Evolutionary conservation across 2,329 filamentous ascomycete species (phyloP).

Genomic region (Fusarium napiforme): DNA sequence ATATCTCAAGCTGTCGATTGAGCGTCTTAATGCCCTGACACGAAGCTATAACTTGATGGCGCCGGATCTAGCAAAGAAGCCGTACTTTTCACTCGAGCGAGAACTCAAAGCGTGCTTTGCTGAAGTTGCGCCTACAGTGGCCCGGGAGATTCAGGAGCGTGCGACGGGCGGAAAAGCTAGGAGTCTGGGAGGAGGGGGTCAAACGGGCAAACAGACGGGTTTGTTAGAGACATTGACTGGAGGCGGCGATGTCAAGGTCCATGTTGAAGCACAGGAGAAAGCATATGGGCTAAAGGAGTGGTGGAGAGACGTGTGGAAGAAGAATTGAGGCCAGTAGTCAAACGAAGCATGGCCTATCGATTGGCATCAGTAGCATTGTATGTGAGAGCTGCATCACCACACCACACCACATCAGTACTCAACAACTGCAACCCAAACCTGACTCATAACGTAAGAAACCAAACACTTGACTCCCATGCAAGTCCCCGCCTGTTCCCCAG

Average conservation of each 20-base stretch:
- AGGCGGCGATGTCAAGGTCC: conserved; percentile 62
- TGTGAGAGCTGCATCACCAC: neutral
- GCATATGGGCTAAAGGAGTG: conserved; percentile 90
- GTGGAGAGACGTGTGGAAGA: conserved; percentile 81
- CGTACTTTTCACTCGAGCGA: conserved; percentile 85
- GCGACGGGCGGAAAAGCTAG: conserved; percentile 60
- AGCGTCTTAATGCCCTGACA: conserved; percentile 80
- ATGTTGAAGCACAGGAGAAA: conserved; percentile 79
- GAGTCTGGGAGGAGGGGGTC: conserved; percentile 46
- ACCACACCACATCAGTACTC: neutral
- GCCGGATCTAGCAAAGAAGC: conserved; percentile 90
- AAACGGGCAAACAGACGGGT: conserved; percentile 52
- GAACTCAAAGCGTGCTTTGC: conserved; percentile 86
- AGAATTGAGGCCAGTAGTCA: conserved; percentile 17
- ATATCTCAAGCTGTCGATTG: conserved; percentile 81
- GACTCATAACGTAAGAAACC: neutral
- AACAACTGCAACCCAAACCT: neutral
- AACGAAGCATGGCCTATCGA: neutral
- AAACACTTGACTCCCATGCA: neutral
- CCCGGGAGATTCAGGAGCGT: conserved; percentile 76
- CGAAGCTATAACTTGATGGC: conserved; percentile 96
- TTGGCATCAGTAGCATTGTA: neutral
- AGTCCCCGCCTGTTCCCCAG: conserved; percentile 9
- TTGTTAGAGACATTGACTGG: conserved; percentile 71
- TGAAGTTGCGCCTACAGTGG: conserved; percentile 82